phyloP scores from a whole-genome alignment of 768 basidiomycete species.

The Pulveroboletus sp. region DNA sequence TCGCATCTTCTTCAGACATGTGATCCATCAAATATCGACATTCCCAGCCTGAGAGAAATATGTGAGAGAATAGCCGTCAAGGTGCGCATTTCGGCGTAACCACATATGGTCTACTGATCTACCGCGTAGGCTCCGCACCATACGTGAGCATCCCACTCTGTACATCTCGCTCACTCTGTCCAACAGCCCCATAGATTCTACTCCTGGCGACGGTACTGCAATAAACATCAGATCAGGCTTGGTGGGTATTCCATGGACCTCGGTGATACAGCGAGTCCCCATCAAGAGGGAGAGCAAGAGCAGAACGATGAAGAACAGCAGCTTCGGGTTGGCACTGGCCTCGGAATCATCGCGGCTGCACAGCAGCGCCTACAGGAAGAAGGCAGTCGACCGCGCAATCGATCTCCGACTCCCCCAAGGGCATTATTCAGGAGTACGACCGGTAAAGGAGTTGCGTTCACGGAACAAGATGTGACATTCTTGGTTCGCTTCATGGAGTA shows the following conservation, averaged over 20 bases:
- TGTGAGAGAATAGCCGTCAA: conserved; percentile 85
- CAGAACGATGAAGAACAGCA: conserved; percentile 41
- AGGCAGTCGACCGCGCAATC: conserved; percentile 41
- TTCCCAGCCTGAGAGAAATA: conserved; percentile 61
- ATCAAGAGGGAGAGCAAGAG: conserved; percentile 41
- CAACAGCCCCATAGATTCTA: conserved; percentile 57
- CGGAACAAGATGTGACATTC: conserved; percentile 76
- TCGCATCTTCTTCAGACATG: neutral
- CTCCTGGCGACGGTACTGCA: conserved; percentile 89
- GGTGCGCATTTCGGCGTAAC: conserved; percentile 34
- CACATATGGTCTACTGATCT: conserved; percentile 3
- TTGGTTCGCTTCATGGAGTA: conserved; percentile 74
- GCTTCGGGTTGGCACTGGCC: conserved; percentile 34
- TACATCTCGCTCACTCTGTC: neutral
- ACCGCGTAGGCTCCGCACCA: conserved; percentile 73
- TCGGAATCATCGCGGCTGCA: conserved; percentile 44
- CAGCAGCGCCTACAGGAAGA: conserved; percentile 40
- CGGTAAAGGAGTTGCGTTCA: conserved; percentile 87
- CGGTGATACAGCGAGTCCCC: conserved; percentile 45
- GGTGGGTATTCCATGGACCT: conserved; percentile 79
- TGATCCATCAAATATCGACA: conserved; percentile 18
- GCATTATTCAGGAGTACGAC: conserved; percentile 81
- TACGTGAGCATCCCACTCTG: conserved; percentile 48
- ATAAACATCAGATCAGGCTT: conserved; percentile 88
- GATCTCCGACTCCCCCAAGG: conserved; percentile 78